Evolutionary conservation across 805 yeast genomes (phyloP).

Genomic region (Ogataea nitratoaversa): DNA sequence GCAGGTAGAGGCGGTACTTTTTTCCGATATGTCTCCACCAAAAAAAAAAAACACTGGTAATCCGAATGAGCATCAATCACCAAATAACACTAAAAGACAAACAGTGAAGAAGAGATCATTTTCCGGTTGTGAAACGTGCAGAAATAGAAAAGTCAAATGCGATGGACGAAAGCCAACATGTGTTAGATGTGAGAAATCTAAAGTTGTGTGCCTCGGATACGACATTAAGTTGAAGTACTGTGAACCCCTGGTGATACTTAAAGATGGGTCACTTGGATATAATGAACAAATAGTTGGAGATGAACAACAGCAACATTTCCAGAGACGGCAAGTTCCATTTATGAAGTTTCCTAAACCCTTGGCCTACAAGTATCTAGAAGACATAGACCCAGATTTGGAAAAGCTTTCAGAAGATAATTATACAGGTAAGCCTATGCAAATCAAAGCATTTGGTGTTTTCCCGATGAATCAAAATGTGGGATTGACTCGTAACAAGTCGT

Average conservation of each 20-base stretch:
- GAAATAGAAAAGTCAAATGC: conserved; percentile 50
- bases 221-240: conserved; percentile 45
- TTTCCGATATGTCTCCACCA: conserved; percentile 1
- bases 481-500: too few species aligned
- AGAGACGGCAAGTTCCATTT: conserved; percentile 43
- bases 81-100: background rate
- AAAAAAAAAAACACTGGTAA: conserved; percentile 1
- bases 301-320: conserved; percentile 24
- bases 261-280: conserved; percentile 19
- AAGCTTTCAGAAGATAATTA: conserved; percentile 9
- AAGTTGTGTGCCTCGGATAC: conserved; percentile 45
- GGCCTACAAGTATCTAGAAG: conserved; percentile 35
- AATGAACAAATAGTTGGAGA: conserved; percentile 5
- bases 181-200: conserved; percentile 42
- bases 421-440: conserved; percentile 25
- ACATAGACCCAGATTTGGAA: conserved; percentile 37
- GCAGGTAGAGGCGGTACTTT: background rate
- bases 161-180: conserved; percentile 45
- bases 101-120: conserved; percentile 30
- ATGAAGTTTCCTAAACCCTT: conserved; percentile 35
- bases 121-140: conserved; percentile 55
- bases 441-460: conserved; percentile 30
- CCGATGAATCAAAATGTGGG: background rate
- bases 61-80: background rate
- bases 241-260: conserved; percentile 33